Evolutionary conservation across 345 rosid genomes (phyloP).

Genomic region (Hirschfeldia incana): DNA sequence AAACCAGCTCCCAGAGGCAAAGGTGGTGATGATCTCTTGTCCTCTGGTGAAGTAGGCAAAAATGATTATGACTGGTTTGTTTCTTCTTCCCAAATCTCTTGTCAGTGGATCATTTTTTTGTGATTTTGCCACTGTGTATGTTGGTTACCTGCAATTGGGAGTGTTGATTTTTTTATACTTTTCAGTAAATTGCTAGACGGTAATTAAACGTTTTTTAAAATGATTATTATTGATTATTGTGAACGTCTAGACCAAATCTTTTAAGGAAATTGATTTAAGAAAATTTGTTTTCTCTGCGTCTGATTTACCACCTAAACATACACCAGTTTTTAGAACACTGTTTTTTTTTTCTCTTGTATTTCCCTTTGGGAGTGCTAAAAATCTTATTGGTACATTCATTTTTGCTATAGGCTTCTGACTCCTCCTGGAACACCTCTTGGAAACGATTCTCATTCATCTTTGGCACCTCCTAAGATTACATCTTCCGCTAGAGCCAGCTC

Average conservation of each 20-base stretch:
- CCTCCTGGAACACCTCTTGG: conserved; percentile 98
- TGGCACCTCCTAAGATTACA: conserved; percentile 56
- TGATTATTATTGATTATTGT: too few relatives aligned
- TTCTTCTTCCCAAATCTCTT: conserved; percentile 1
- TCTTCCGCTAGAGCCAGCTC: conserved; percentile 67
- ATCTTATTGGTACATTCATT: neutral
- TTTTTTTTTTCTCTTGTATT: too few relatives aligned
- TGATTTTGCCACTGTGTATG: too few relatives aligned
- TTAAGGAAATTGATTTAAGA: too few relatives aligned
- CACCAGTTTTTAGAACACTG: too few relatives aligned
- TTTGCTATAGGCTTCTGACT: conserved; percentile 80
- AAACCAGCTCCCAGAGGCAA: conserved; percentile 53
- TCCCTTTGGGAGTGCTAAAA: neutral
- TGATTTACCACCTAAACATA: too few relatives aligned
- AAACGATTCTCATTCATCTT: conserved; percentile 55
- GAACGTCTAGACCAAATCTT: too few relatives aligned
- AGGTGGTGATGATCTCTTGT: conserved; percentile 77
- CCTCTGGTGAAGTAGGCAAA: conserved; percentile 78
- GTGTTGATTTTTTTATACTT: neutral
- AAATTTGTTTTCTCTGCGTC: too few relatives aligned
- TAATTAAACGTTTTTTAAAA: too few relatives aligned
- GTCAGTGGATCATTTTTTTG: neutral
- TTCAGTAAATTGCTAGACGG: too few relatives aligned
- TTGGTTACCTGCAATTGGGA: neutral
- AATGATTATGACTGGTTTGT: conserved; percentile 90